Conservation (phyloP, 177 flowering plant species). For the Vitis hybrid region DNA sequence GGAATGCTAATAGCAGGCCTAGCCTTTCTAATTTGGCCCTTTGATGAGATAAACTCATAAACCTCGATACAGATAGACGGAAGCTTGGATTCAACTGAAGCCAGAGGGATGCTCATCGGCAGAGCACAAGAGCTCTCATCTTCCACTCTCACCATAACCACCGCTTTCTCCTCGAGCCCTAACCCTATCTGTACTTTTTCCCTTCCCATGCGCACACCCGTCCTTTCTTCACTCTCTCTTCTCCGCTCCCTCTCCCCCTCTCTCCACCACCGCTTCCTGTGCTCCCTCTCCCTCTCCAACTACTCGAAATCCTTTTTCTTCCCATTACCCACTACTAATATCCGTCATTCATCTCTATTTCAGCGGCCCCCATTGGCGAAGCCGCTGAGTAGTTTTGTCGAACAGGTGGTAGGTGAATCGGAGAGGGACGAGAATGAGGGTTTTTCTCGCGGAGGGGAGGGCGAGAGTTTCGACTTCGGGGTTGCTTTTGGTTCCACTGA, state of each 20-base stretch:
- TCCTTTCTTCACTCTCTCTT: constrained; percentile 14
- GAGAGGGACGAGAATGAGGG: constrained; percentile 19
- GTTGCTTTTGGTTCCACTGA: constrained; percentile 26
- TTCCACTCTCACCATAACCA: not conserved
- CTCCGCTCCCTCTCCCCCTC: constrained; percentile 15
- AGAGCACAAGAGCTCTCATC: constrained; percentile 11
- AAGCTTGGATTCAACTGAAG: not conserved
- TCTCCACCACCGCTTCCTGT: not conserved
- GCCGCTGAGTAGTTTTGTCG: constrained; percentile 24
- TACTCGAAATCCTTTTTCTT: not conserved
- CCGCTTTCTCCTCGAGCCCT: not conserved
- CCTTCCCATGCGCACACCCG: constrained; percentile 12
- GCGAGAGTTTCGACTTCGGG: constrained; percentile 30
- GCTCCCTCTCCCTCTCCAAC: not conserved
- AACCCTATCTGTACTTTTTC: constrained; percentile 5
- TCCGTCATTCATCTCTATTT: not conserved
- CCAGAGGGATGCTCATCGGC: constrained; percentile 14
- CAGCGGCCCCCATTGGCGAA: not conserved
- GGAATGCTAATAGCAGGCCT: too few species aligned
- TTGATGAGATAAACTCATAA: too few species aligned
- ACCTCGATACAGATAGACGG: too few species aligned
- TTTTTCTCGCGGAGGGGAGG: not conserved
- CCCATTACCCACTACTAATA: not conserved
- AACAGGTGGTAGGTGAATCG: constrained; percentile 26
- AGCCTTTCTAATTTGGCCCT: too few species aligned